phyloP scores from a whole-genome alignment of 169 alveolate species.

The Plasmodium inui region DNA sequence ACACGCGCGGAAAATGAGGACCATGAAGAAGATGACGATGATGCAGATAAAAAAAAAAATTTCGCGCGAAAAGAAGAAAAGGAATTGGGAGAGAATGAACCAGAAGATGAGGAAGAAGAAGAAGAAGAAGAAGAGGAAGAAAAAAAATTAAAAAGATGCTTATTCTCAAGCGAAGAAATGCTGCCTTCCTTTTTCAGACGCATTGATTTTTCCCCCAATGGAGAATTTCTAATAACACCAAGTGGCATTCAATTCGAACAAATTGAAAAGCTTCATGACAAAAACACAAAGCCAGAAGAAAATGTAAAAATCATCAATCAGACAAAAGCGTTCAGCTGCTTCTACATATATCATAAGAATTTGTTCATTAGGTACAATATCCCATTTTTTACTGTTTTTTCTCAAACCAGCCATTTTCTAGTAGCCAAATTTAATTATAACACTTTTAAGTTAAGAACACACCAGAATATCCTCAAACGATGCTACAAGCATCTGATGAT shows the following conservation, averaged over 20 bases:
- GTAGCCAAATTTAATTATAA: constrained; percentile 73
- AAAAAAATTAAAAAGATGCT: constrained; percentile 76
- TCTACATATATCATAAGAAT: constrained; percentile 73
- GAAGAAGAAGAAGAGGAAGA: constrained; percentile 77
- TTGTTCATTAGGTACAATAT: constrained; percentile 62
- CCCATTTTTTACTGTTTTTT: constrained; percentile 69
- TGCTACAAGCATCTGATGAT: constrained; percentile 54
- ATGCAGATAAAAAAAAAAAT: background rate
- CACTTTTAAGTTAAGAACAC: constrained; percentile 54
- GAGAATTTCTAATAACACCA: constrained; percentile 89
- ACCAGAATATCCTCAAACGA: constrained; percentile 52
- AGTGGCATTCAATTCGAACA: constrained; percentile 87
- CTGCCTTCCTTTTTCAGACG: constrained; percentile 91
- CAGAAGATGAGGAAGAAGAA: constrained; percentile 28
- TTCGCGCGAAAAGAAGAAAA: background rate
- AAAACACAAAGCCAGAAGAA: constrained; percentile 46
- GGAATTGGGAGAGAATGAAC: constrained; percentile 10
- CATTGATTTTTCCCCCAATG: constrained; percentile 93
- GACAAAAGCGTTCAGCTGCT: constrained; percentile 68
- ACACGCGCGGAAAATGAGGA: constrained; percentile 17
- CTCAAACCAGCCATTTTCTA: constrained; percentile 75
- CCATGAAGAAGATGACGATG: constrained; percentile 39
- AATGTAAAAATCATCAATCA: constrained; percentile 43
- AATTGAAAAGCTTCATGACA: constrained; percentile 47
- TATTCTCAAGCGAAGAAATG: constrained; percentile 88